Base-by-base conservation (phyloP, 1,139 yeast genomes). In the Suhomyces taliae region DNA sequence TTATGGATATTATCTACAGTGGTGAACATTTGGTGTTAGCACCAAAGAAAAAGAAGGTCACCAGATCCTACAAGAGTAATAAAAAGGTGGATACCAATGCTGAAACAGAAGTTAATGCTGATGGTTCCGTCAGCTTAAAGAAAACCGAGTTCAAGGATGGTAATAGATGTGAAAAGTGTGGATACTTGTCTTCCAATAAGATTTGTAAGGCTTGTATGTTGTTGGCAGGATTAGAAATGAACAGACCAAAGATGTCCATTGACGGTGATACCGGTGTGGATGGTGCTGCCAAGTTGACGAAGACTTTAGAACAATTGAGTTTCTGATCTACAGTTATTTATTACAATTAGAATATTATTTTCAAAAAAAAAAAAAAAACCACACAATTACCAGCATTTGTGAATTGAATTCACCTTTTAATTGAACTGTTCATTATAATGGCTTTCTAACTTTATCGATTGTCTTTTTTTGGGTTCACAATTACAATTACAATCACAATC, bases 151-250 rank as follows among this genome's bases (percentile, higher is more conserved):
- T 72, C 53, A 71, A 69, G 15, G 88, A 83, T 57, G 90, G 90
- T 4, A 85, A 84, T 57, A 74, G 81, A 48, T 93, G 99, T 69
- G 90, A 85, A 54, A 82, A 84, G 52, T 93, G 99, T 69, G 97
- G 98, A 0, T 93, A 93, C 62, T 70, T 95, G 38, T 88, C 98
- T 0, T 87, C 95, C 52, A 93, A 93, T 63, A 79, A 72, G 58
- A 80, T 90, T 10, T 93, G 99, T 69, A 93, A 93, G 67, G 99
- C 99, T 0, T 93, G 99, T 68, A 81, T 88, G 52, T 71, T 93
- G 36, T 70, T 95, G 41, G 90, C 88, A 49, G 97, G 97, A 0
- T 76, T 95, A 46, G 95, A 91, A 58, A 76, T 81, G 49, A 85
- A 79, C 54, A 75, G 95, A 56, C 88, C 93, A 0, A 81, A 82